Conservation (phyloP, 129 eudicot genomes). For the Flaveria trinervia region DNA sequence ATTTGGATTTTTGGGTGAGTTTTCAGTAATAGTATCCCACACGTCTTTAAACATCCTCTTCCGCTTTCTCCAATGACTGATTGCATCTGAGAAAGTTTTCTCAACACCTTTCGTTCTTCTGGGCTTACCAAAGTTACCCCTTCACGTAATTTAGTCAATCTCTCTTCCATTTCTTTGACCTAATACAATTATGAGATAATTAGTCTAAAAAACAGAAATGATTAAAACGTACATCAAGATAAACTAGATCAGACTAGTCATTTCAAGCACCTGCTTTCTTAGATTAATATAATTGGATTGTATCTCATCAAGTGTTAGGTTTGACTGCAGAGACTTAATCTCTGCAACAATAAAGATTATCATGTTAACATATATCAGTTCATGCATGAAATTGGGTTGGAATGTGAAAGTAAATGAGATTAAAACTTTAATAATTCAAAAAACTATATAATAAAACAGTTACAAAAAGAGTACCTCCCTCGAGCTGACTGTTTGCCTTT, state of each 20-base stretch:
- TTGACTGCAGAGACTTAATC: constrained; percentile 85
- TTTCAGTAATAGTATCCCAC: constrained; percentile 96
- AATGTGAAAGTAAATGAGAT: neutral
- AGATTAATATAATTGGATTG: constrained; percentile 55
- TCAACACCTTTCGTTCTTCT: constrained; percentile 79
- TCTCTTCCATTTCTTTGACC: constrained; percentile 80
- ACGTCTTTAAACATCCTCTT: constrained; percentile 93
- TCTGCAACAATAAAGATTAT: constrained; percentile 44
- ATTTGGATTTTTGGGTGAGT: constrained; percentile 71
- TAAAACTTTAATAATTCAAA: neutral
- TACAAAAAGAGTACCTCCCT: constrained; percentile 59
- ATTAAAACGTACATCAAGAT: neutral
- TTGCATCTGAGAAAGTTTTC: constrained; percentile 48
- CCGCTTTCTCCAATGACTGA: constrained; percentile 85
- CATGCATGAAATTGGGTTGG: neutral
- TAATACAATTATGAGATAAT: constrained; percentile 28
- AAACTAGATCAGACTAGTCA: constrained; percentile 9
- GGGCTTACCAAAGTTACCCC: constrained; percentile 94
- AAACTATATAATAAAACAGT: neutral
- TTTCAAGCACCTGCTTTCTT: constrained; percentile 57
- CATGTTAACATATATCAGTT: constrained; percentile 6
- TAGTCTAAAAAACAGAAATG: constrained; percentile 11
- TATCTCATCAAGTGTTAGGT: constrained; percentile 82
- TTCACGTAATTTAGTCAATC: constrained; percentile 69
- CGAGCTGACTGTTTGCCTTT: constrained; percentile 67